Evolutionary conservation across 176 grass and related monocot genomes (phyloP).

Genomic region (Oryza brachyantha): DNA sequence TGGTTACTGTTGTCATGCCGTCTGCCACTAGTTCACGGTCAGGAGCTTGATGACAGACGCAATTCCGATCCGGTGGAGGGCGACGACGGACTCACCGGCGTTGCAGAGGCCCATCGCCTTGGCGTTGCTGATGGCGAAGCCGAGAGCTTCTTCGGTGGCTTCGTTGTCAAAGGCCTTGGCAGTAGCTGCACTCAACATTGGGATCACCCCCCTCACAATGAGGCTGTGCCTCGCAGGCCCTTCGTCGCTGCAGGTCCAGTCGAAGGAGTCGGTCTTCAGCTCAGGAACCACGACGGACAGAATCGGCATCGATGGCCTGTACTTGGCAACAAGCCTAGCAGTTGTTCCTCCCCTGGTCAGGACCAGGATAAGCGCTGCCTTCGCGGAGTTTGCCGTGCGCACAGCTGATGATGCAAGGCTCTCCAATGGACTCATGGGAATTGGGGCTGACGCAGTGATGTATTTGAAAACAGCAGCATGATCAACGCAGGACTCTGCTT

Average conservation of each 20-base stretch:
- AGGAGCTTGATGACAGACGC: slow-evolving; percentile 81
- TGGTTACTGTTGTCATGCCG: too few relatives aligned
- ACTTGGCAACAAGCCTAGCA: slow-evolving; percentile 78
- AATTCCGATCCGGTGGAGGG: slow-evolving; percentile 63
- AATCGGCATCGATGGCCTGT: slow-evolving; percentile 74
- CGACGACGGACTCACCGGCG: slow-evolving; percentile 59
- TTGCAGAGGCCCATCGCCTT: slow-evolving; percentile 55
- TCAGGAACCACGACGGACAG: slow-evolving; percentile 81
- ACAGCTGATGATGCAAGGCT: slow-evolving; percentile 85
- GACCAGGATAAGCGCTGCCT: slow-evolving; percentile 61
- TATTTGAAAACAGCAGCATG: slow-evolving; percentile 61
- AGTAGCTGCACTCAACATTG: slow-evolving; percentile 63
- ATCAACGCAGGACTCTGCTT: slow-evolving; percentile 67
- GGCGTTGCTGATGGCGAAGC: slow-evolving; percentile 50
- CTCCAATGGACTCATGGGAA: slow-evolving; percentile 79
- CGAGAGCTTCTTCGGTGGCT: slow-evolving; percentile 63
- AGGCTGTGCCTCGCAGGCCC: slow-evolving; percentile 73
- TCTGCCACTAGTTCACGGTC: slow-evolving; percentile 40
- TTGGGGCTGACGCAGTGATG: slow-evolving; percentile 53
- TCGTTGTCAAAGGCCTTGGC: slow-evolving; percentile 68
- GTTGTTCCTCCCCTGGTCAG: slow-evolving; percentile 79
- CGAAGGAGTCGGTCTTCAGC: slow-evolving; percentile 61
- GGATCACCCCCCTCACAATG: slow-evolving; percentile 71
- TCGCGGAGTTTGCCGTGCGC: slow-evolving; percentile 71
- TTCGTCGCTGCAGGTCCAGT: slow-evolving; percentile 79